phyloP scores from a whole-genome alignment of 78 protist genomes.

The Dictyostelium firmibasis region DNA sequence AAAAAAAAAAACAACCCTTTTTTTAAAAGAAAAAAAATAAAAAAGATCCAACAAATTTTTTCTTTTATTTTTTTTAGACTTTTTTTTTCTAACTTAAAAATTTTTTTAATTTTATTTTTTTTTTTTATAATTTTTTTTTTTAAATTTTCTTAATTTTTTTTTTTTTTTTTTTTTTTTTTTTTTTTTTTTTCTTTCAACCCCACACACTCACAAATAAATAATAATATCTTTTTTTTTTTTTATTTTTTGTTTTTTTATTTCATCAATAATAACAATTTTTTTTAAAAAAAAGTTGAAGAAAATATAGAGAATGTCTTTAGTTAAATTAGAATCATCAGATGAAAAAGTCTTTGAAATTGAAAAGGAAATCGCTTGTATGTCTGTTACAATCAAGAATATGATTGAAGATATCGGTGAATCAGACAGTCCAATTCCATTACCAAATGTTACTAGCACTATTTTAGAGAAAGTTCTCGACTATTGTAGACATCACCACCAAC shows the following conservation, averaged over 20 bases:
- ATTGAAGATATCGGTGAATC: slow-evolving; percentile 62
- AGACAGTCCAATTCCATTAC: slow-evolving; percentile 89
- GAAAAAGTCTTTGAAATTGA: slow-evolving; percentile 70
- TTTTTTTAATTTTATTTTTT: too few relatives aligned
- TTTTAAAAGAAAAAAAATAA: too few relatives aligned
- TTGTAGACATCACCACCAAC: slow-evolving; percentile 87
- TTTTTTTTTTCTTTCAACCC: background rate
- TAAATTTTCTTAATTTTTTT: too few relatives aligned
- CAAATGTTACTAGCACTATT: slow-evolving; percentile 89
- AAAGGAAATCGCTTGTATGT: slow-evolving; percentile 73
- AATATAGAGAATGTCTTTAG: background rate
- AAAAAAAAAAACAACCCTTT: too few relatives aligned
- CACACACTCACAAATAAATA: background rate
- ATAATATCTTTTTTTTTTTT: background rate
- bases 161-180: too few relatives aligned
- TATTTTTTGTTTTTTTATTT: too few relatives aligned
- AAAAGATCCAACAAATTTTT: too few relatives aligned
- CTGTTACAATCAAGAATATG: slow-evolving; percentile 71
- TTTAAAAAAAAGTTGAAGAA: background rate
- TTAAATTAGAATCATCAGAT: slow-evolving; percentile 74
- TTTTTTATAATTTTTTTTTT: too few relatives aligned
- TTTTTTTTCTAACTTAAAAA: too few relatives aligned
- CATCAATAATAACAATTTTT: too few relatives aligned
- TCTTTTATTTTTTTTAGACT: too few relatives aligned
- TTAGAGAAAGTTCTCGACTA: slow-evolving; percentile 89